Evolutionary conservation across 768 basidiomycete genomes (phyloP), one percentile per base, ranked within the genome.

Genomic region (Kwoniella dendrophila): DNA sequence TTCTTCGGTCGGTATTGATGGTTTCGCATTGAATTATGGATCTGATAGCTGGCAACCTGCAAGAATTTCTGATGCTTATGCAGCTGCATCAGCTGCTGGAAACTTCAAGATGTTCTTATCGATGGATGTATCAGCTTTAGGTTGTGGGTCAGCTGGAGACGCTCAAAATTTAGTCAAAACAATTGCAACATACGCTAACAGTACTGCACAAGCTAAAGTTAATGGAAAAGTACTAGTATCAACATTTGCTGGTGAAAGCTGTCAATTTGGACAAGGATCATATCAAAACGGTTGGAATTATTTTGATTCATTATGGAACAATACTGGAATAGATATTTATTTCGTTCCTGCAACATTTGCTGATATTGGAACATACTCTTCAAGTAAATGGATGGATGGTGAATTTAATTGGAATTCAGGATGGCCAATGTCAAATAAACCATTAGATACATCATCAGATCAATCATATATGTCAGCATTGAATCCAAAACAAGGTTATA

Each of bases 401-500:
- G 71, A 76, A 40, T 63, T 78, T 51, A 77, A 78, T 53, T 92
- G 88, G 88, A 89, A 92, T 74, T 83, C 84, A 27, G 90, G 82
- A 36, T 92, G 90, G 90, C 89, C 90, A 2, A 83, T 83, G 56
- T 80, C 76, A 4, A 59, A 56, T 18, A 10, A 30, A 11, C 56
- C 66, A 34, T 66, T 62, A 76, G 87, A 76, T 76, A 88, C 67
- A 18, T 68, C 63, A 0, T 55, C 60, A 26, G 78, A 79, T 52
- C 51, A 32, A 3, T 32, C 18, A 11, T 75, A 73, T 63, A 66
- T 79, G 56, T 41, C 22, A 26, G 69, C 56, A 2, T 69, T 79
- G 43, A 70, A 72, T 14, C 50, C 56, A 20, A 24, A 34, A 4
- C 78, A 78, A 66, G 60, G 63, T 3, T 80, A 79, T 66, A 78